Conservation (phyloP, 805 yeast species). For the Starmerella apis region DNA sequence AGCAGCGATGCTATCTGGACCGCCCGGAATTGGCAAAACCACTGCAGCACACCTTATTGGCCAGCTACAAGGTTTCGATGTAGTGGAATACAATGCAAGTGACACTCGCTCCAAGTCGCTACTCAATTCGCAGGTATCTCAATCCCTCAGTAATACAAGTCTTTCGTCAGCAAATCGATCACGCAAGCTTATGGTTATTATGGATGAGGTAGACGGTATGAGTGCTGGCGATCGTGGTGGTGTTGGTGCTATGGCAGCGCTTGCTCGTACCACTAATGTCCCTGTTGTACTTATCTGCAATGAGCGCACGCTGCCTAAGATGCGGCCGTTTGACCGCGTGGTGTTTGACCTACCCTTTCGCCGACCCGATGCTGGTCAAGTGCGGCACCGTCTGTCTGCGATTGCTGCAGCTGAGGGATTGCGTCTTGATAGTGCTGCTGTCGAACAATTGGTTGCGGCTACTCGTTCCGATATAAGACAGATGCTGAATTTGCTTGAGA, state of each 20-base stretch:
- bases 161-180: slow-evolving; percentile 62
- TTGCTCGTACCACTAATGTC: slow-evolving; percentile 72
- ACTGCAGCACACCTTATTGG: slow-evolving; percentile 81
- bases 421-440: slow-evolving; percentile 64
- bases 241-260: slow-evolving; percentile 82
- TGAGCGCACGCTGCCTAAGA: slow-evolving; percentile 82
- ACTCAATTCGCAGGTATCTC: slow-evolving; percentile 55
- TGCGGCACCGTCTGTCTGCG: slow-evolving; percentile 76
- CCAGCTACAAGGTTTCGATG: slow-evolving; percentile 63
- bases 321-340: slow-evolving; percentile 87
- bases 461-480: slow-evolving; percentile 91
- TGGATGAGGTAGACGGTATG: slow-evolving; percentile 99
- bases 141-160: slow-evolving; percentile 69
- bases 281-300: slow-evolving; percentile 92
- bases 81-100: slow-evolving; percentile 80
- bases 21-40: slow-evolving; percentile 93
- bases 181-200: slow-evolving; percentile 65
- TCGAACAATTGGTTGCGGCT: slow-evolving; percentile 73
- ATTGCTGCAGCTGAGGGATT: slow-evolving; percentile 79
- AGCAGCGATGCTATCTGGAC: slow-evolving; percentile 82
- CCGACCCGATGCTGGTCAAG: slow-evolving; percentile 74
- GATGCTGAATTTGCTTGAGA: slow-evolving; percentile 77
- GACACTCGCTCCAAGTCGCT: slow-evolving; percentile 77
- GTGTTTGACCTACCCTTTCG: slow-evolving; percentile 74
- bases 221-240: slow-evolving; percentile 99